Evolutionary conservation across 1,284 basidiomycete genomes (phyloP), one percentile per base, ranked within the genome.

Genomic region (Serendipita sp.): DNA sequence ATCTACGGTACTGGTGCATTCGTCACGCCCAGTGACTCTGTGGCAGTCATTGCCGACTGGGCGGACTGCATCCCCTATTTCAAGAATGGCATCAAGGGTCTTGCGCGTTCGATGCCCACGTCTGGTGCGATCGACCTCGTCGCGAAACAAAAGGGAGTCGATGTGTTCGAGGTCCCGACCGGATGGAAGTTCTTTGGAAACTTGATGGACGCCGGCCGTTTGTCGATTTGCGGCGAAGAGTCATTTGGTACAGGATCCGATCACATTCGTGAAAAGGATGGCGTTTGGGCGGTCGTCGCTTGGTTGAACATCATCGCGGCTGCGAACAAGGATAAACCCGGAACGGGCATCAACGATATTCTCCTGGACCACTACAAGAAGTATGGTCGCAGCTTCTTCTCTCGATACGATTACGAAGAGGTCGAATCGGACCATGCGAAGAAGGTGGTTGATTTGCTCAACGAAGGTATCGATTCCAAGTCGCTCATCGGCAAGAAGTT

Each of bases 141-240:
- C 22, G 96, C 95, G 15, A 84, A 94, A 80, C 90, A 87, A 73
- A 94, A 92, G 77, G 88, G 88, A n/a, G 75, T 95, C 64, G 91
- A 96, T 74, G 85, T 84, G 72, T 97, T 97, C 71, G 95, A 98
- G 74, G 94, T 98, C 15, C 95, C 95, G 3, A 99, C 95, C 35
- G 94, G 95, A 63, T 97, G 93, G 95, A 99, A 99, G 77, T 99
- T 99, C 84, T 99, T 99, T 72, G 96, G 95, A 62, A 99, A 99
- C 78, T 80, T 99, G 67, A 99, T 99, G 95, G 95, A 99, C 73
- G 95, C 96, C 50, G 94, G 93, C 0, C 82, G 91, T 50, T 82
- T 99, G 45, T 97, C 93, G 61, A 98, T 99, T 72, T 99, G 95
- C 71, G 95, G 95, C 68, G 95, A 99, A 74, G 95, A 99, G 77